A percentile compares a stretch with the other conserved stretches of the same genome.
These are phyloP conservation scores for Aspergillus caelatus DNA, from an alignment of 2,329 filamentous ascomycete species.

Conservation along the genomic window DNA sequence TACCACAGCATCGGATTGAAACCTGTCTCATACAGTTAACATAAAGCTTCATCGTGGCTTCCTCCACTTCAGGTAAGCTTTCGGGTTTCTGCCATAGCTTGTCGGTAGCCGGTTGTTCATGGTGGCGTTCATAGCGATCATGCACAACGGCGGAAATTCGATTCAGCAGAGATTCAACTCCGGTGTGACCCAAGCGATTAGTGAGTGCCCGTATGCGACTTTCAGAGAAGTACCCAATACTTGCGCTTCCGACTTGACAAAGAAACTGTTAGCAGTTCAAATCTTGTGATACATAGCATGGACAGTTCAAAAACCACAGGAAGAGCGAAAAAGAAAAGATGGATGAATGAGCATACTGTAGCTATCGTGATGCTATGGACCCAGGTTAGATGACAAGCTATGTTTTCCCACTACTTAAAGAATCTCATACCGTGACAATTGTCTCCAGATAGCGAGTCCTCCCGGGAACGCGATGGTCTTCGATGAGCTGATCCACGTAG, in stretches of 20 bases:
- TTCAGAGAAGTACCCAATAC: neutral
- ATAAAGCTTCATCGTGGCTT: neutral
- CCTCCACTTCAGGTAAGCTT: neutral
- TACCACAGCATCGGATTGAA: neutral
- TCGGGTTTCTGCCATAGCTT: neutral
- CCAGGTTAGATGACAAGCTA: too few species aligned
- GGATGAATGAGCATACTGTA: too few species aligned
- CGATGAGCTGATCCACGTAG: neutral
- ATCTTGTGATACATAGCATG: too few species aligned
- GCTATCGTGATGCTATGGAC: too few species aligned
- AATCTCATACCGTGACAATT: neutral
- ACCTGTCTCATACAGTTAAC: neutral
- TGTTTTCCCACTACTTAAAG: too few species aligned
- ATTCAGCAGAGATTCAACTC: neutral
- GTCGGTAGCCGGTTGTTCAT: neutral
- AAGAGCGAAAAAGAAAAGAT: too few species aligned
- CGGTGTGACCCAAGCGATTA: neutral
- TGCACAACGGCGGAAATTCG: neutral
- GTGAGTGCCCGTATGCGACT: neutral
- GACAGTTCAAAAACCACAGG: too few species aligned
- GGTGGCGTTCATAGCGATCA: neutral
- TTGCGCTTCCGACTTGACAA: neutral
- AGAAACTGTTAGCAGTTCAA: too few species aligned
- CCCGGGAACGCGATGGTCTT: neutral
- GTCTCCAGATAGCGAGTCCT: neutral